Base-by-base conservation (phyloP, 768 basidiomycete genomes). In the Termitomyces sp. region DNA sequence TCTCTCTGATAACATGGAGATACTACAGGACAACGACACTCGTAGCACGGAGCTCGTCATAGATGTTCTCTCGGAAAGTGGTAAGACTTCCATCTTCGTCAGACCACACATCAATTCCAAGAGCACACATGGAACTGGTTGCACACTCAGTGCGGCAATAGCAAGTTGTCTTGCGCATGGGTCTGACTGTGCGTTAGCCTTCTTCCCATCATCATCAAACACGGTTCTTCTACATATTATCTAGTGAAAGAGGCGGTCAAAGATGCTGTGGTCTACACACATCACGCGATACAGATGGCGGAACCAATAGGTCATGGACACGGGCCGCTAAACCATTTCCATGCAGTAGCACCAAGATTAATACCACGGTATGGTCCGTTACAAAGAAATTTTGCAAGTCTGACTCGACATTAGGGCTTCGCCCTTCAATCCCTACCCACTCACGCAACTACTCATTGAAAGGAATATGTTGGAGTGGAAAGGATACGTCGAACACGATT, bases 91-190 rank as follows among this genome's bases (percentile, higher is more conserved):
- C 1, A 53, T 91, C 18, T 87, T 85, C 59, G 75, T 82, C 20
- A 78, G 83, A 7, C 85, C 88, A 2, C 74, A 81, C 14, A 72
- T 92, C 22, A 75, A 86, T 14, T 84, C 89, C 6, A 79, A 72
- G 35, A 91, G 78, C 62, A 97, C 94, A 0, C 94, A 96, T 66
- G 94, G 94, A 1, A 97, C 94, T 0, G 94, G 94, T 2, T 97
- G 94, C 68, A 97, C 94, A 0, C 75, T 97, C n/a, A 87, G 86
- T 47, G 86, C 94, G 0, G 90, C 92, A 0, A 79, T 96, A 18
- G 86, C 87, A 2, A 85, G 84, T 55, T 77, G 77, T 6, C 73
- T 94, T 16, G 87, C 82, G 3, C 75, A 73, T 46, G 85, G 83
- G 51, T 61, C n/a, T 59, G 76, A 79, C 52, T 66, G 80, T 78